These are phyloP conservation scores for Plasmopara viticola DNA, from an alignment of 352 stramenopile species.

Conservation along the genomic window DNA sequence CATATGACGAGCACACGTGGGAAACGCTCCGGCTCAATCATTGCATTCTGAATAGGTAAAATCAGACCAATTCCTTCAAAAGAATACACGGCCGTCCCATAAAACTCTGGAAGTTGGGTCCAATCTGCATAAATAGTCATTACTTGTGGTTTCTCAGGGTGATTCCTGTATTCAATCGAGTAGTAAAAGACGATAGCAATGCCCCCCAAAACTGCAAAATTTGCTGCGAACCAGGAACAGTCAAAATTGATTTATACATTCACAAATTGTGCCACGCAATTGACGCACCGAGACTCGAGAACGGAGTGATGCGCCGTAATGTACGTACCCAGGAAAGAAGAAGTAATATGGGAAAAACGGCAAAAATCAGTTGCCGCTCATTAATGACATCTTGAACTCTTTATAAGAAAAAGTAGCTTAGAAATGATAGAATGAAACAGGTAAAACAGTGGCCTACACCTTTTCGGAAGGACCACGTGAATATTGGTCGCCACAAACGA, in stretches of 20 bases:
- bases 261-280: not conserved
- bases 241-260: slow-evolving; percentile 1
- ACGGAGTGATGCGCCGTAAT: slow-evolving; percentile 66
- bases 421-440: not conserved
- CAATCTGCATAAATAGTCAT: slow-evolving; percentile 23
- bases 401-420: slow-evolving; percentile 1
- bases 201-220: slow-evolving; percentile 49
- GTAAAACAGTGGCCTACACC: slow-evolving; percentile 19
- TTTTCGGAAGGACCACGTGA: slow-evolving; percentile 58
- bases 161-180: slow-evolving; percentile 52
- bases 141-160: slow-evolving; percentile 23
- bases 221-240: slow-evolving; percentile 30
- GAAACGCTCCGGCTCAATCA: slow-evolving; percentile 50
- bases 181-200: slow-evolving; percentile 84
- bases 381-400: slow-evolving; percentile 56
- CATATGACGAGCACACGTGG: slow-evolving; percentile 43
- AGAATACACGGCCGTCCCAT: slow-evolving; percentile 74
- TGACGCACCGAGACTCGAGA: slow-evolving; percentile 54
- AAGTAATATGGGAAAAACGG: slow-evolving; percentile 61
- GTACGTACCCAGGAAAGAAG: slow-evolving; percentile 74
- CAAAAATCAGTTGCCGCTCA: slow-evolving; percentile 70
- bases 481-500: slow-evolving; percentile 81
- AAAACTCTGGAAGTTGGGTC: slow-evolving; percentile 57
- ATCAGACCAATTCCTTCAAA: slow-evolving; percentile 78
- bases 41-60: slow-evolving; percentile 75